A percentile compares a stretch with the other conserved stretches of the same genome.
phyloP scores from a whole-genome alignment of 2,329 filamentous ascomycete species.

The Stagonosporopsis vannaccii region DNA sequence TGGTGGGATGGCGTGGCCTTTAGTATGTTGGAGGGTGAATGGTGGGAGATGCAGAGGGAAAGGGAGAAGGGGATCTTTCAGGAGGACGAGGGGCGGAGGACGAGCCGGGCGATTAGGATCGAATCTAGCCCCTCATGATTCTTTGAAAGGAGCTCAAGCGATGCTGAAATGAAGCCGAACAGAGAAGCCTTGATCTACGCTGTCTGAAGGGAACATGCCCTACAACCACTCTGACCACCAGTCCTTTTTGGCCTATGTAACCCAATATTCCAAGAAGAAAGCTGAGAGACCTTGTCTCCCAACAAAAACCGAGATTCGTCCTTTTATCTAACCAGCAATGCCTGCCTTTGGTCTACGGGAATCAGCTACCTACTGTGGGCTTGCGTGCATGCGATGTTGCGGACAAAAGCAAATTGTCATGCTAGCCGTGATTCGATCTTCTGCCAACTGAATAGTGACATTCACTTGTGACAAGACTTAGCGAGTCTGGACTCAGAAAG shows the following conservation, averaged over 20 bases:
- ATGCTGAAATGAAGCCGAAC: not conserved
- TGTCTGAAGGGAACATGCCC: no score
- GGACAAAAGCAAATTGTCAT: not conserved
- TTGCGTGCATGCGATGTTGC: not conserved
- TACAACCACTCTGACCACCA: no score
- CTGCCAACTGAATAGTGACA: not conserved
- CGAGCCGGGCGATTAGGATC: constrained; percentile 11
- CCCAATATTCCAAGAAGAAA: no score
- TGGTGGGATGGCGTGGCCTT: constrained; percentile 45
- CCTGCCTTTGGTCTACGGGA: no score
- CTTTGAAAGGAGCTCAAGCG: not conserved
- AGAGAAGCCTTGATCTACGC: no score
- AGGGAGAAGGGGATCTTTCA: not conserved
- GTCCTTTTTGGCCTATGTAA: no score
- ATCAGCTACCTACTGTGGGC: no score
- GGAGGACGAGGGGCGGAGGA: not conserved
- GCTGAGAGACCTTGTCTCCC: no score
- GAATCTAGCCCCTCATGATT: not conserved
- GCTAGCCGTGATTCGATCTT: not conserved
- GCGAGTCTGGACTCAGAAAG: not conserved
- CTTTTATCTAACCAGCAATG: not conserved
- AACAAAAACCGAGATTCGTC: no score
- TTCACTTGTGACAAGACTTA: not conserved
- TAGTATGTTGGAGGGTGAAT: constrained; percentile 42
- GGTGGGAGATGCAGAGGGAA: constrained; percentile 23